These are phyloP conservation scores for Penicillium nucicola DNA, from an alignment of 495 filamentous ascomycete genomes.

Conservation along the genomic window DNA sequence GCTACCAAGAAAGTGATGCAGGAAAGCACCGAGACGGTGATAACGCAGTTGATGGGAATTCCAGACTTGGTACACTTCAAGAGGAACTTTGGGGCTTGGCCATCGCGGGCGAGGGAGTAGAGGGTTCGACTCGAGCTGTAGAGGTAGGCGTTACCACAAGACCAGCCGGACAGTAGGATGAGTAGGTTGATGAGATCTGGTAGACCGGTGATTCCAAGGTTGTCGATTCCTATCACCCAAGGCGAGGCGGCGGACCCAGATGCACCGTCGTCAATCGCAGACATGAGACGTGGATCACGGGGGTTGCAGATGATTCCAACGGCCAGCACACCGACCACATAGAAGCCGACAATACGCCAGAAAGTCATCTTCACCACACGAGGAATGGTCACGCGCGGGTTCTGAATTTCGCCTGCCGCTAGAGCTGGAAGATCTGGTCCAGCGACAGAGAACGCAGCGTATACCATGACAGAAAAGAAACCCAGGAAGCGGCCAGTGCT, in stretches of 20 bases:
- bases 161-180: constrained; percentile 63
- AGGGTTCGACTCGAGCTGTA: constrained; percentile 73
- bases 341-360: constrained; percentile 82
- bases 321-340: constrained; percentile 52
- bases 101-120: constrained; percentile 67
- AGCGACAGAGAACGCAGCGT: constrained; percentile 47
- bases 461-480: constrained; percentile 42
- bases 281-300: constrained; percentile 53
- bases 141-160: constrained; percentile 71
- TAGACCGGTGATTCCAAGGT: constrained; percentile 59
- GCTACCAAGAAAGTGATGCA: constrained; percentile 63
- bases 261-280: constrained; percentile 38
- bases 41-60: constrained; percentile 60
- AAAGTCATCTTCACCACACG: constrained; percentile 75
- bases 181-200: constrained; percentile 73
- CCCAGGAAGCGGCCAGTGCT: constrained; percentile 38
- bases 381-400: constrained; percentile 73
- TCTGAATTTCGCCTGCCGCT: constrained; percentile 77
- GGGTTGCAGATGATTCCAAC: constrained; percentile 49
- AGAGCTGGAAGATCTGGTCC: constrained; percentile 69
- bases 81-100: constrained; percentile 57
- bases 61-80: constrained; percentile 38
- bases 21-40: constrained; percentile 50
- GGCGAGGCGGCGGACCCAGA: constrained; percentile 47
- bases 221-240: constrained; percentile 56